Conservation (phyloP, 176 grass and related monocot genomes). For the Raddia guianensis region DNA sequence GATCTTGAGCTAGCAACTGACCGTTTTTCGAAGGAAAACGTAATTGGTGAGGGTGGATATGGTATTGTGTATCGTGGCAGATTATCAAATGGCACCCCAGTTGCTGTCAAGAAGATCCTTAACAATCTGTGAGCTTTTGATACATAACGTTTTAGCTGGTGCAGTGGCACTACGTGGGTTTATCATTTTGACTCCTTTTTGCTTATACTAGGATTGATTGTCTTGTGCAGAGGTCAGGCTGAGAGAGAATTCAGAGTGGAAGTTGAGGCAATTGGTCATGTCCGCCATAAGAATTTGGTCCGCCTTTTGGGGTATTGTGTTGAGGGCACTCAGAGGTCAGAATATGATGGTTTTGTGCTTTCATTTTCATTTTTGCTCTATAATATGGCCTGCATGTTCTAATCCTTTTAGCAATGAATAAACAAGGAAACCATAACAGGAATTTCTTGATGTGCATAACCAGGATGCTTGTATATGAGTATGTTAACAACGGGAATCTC, state of each 20-base stretch:
- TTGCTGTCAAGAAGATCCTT: slow-evolving; percentile 90
- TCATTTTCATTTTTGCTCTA: slow-evolving; percentile 5
- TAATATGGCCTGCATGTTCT: slow-evolving; percentile 22
- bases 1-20: slow-evolving; percentile 85
- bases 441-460: slow-evolving; percentile 47
- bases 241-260: slow-evolving; percentile 99
- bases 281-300: slow-evolving; percentile 96
- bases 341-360: not conserved
- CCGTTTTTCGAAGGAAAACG: slow-evolving; percentile 87
- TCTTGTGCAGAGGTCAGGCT: slow-evolving; percentile 73
- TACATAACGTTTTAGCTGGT: slow-evolving; percentile 1
- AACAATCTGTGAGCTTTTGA: slow-evolving; percentile 82
- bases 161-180: slow-evolving; percentile 18
- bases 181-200: slow-evolving; percentile 8
- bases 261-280: slow-evolving; percentile 97
- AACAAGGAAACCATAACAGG: slow-evolving; percentile 6
- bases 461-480: slow-evolving; percentile 99
- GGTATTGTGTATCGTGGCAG: slow-evolving; percentile 85
- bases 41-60: slow-evolving; percentile 92
- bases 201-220: slow-evolving; percentile 22
- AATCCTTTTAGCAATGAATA: slow-evolving; percentile 23
- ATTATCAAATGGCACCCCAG: slow-evolving; percentile 78
- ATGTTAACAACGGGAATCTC: slow-evolving; percentile 93
- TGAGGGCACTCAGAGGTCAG: slow-evolving; percentile 94
- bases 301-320: slow-evolving; percentile 90